Evolutionary conservation across 2,329 filamentous ascomycete genomes (phyloP).

Genomic region (Cytospora mali): DNA sequence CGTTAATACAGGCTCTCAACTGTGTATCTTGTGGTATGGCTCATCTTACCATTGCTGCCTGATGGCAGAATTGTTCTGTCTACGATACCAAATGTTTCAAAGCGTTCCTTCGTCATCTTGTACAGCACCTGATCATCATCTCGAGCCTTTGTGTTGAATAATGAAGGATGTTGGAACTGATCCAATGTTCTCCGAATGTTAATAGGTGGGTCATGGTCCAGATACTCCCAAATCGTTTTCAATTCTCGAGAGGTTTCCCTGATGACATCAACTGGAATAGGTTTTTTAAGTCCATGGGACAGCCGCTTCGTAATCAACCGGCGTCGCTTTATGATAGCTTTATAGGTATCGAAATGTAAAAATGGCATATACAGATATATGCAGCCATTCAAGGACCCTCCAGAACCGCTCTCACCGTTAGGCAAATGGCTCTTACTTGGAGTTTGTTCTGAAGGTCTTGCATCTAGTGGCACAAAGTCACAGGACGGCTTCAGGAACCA

Average conservation of each 20-base stretch:
- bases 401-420: too few species aligned
- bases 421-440: too few species aligned
- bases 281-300: slow-evolving; percentile 52
- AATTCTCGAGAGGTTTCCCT: slow-evolving; percentile 55
- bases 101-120: slow-evolving; percentile 55
- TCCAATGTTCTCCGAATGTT: slow-evolving; percentile 61
- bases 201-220: slow-evolving; percentile 58
- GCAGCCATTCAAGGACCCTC: too few species aligned
- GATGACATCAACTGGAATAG: slow-evolving; percentile 53
- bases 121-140: slow-evolving; percentile 67
- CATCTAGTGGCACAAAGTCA: slow-evolving; percentile 41
- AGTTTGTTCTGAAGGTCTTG: too few species aligned
- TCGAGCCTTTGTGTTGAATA: slow-evolving; percentile 58
- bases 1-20: too few species aligned
- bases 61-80: too few species aligned
- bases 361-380: slow-evolving; percentile 52
- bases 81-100: neutral
- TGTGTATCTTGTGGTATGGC: too few species aligned
- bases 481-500: slow-evolving; percentile 53
- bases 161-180: slow-evolving; percentile 60
- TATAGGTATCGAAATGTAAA: slow-evolving; percentile 63
- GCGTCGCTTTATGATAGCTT: slow-evolving; percentile 54
- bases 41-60: too few species aligned
- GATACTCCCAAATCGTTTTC: slow-evolving; percentile 59
- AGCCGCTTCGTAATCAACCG: slow-evolving; percentile 54